phyloP scores from a whole-genome alignment of 495 filamentous ascomycete species.

The Astrothelium subdiscretum region DNA sequence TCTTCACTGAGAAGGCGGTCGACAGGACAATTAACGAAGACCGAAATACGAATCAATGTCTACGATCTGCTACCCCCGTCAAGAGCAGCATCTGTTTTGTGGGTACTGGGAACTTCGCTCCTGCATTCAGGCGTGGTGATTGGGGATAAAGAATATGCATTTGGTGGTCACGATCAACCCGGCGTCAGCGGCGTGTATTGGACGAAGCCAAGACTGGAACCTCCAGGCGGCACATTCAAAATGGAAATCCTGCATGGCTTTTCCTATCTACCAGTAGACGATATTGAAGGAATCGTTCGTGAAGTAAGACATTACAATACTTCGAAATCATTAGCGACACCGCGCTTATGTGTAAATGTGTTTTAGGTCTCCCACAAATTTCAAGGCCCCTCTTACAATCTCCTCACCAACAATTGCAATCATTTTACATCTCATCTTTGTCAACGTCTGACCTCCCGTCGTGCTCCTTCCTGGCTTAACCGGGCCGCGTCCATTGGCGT shows the following conservation, averaged over 20 bases:
- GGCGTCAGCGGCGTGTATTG: slow-evolving; percentile 65
- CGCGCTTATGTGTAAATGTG: neutral
- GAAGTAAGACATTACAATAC: slow-evolving; percentile 20
- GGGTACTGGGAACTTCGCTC: slow-evolving; percentile 58
- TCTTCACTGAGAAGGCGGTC: neutral
- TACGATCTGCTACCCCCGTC: slow-evolving; percentile 57
- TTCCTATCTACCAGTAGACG: slow-evolving; percentile 46
- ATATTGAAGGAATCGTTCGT: slow-evolving; percentile 56
- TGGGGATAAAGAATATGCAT: slow-evolving; percentile 65
- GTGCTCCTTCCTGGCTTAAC: slow-evolving; percentile 62
- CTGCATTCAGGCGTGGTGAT: slow-evolving; percentile 75
- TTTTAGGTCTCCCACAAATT: slow-evolving; percentile 48
- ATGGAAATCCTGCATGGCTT: slow-evolving; percentile 61
- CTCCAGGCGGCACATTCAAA: slow-evolving; percentile 62
- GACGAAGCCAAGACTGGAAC: slow-evolving; percentile 53
- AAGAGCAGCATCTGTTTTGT: slow-evolving; percentile 51
- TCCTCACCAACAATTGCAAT: slow-evolving; percentile 72
- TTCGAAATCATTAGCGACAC: neutral
- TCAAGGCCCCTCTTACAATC: slow-evolving; percentile 58
- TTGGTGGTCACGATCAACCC: slow-evolving; percentile 62
- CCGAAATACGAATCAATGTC: slow-evolving; percentile 64
- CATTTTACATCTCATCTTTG: slow-evolving; percentile 67
- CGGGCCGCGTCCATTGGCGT: slow-evolving; percentile 68
- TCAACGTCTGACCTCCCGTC: slow-evolving; percentile 47
- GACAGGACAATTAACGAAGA: slow-evolving; percentile 33